Percentiles rank a stretch among this genome's conserved stretches.
phyloP scores from a whole-genome alignment of 2,329 filamentous ascomycete genomes.

The Diaporthe ampelina region DNA sequence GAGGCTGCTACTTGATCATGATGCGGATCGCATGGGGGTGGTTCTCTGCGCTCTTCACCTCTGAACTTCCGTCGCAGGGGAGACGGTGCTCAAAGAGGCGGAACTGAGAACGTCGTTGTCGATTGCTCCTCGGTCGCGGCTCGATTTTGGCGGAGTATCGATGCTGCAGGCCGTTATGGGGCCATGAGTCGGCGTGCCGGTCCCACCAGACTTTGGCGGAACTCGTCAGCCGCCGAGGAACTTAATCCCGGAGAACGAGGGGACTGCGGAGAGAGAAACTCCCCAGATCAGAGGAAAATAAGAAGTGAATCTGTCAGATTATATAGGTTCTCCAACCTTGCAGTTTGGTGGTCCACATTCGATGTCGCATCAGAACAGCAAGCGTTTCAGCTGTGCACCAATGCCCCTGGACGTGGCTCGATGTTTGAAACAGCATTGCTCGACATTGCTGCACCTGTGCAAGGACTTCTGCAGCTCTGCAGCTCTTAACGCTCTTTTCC shows the following conservation, averaged over 20 bases:
- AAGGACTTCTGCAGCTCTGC: neutral
- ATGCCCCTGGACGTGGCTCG: conserved; percentile 5
- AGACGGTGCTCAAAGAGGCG: conserved; percentile 26
- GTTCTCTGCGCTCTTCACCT: conserved; percentile 37
- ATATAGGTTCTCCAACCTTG: neutral
- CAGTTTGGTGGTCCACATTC: conserved; percentile 4
- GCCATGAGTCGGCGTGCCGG: neutral
- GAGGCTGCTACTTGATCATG: neutral
- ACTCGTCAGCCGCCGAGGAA: conserved; percentile 10
- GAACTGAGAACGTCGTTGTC: conserved; percentile 34
- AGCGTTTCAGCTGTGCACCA: conserved; percentile 30
- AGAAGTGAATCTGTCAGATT: neutral
- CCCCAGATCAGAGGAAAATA: neutral
- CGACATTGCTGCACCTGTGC: neutral
- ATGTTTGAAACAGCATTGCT: conserved; percentile 16
- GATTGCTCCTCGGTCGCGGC: conserved; percentile 20
- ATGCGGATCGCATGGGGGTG: conserved; percentile 30
- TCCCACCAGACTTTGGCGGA: neutral
- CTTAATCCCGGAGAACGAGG: conserved; percentile 8
- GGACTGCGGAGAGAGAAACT: neutral
- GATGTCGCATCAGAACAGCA: conserved; percentile 22
- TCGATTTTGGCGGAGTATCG: neutral
- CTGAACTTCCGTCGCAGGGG: conserved; percentile 31
- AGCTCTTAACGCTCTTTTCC: neutral
- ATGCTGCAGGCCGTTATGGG: neutral